Evolutionary conservation across 2,329 filamentous ascomycete genomes (phyloP).

Genomic region (Beauveria rudraprayagi): DNA sequence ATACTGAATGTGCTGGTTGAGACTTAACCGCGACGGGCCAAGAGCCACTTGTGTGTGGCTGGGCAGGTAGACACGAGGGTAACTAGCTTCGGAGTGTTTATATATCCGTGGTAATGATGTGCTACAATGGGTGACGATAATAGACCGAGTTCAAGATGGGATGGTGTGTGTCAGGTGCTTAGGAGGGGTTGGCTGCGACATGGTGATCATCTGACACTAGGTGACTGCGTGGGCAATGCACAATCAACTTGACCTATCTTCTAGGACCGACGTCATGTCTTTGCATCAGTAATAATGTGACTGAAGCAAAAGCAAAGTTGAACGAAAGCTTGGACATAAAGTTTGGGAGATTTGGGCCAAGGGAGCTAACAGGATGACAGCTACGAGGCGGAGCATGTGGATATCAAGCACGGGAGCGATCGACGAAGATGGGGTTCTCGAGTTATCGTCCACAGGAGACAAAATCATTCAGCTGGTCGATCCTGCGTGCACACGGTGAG

Average conservation of each 20-base stretch:
- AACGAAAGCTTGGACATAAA: neutral
- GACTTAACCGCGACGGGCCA: neutral
- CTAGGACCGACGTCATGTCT: neutral
- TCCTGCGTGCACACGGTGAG: neutral
- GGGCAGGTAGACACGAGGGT: neutral
- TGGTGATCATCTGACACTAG: slow-evolving; percentile 9
- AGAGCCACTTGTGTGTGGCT: neutral
- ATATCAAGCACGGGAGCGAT: slow-evolving; percentile 9
- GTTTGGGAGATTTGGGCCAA: neutral
- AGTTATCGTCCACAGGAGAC: neutral
- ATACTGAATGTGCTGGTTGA: neutral
- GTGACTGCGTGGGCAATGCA: neutral
- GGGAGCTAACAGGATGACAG: neutral
- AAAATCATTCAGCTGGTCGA: neutral
- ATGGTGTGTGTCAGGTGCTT: slow-evolving; percentile 7
- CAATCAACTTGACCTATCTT: neutral
- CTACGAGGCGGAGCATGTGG: slow-evolving; percentile 8
- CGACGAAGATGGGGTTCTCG: neutral
- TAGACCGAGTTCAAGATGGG: neutral
- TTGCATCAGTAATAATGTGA: neutral
- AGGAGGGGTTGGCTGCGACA: neutral
- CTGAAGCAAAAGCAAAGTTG: neutral
- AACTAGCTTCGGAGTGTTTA: neutral
- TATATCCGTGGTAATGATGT: neutral
- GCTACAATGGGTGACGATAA: neutral